phyloP scores from a whole-genome alignment of 2,329 filamentous ascomycete species.

The Scleromitrula shiraiana region DNA sequence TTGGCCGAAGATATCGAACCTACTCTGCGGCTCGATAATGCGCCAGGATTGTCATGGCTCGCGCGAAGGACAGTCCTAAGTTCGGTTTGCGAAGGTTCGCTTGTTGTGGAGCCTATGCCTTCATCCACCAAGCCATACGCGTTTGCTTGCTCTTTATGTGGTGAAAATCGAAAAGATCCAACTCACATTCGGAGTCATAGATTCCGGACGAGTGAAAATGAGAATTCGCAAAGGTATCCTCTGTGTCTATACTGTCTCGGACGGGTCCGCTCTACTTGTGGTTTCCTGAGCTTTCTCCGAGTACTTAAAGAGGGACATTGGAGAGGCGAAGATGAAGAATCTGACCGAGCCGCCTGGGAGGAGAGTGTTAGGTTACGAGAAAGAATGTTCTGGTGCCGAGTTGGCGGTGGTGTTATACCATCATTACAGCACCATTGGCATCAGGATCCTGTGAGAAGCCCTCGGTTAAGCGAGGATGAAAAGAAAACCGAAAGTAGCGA shows the following conservation, averaged over 20 bases:
- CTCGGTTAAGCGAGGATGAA: slow-evolving; percentile 24
- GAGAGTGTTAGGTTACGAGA: slow-evolving; percentile 85
- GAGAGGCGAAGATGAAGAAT: slow-evolving; percentile 73
- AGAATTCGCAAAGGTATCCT: slow-evolving; percentile 80
- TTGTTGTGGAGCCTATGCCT: slow-evolving; percentile 85
- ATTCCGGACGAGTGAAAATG: slow-evolving; percentile 81
- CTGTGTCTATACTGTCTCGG: slow-evolving; percentile 82
- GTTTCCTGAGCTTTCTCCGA: slow-evolving; percentile 84
- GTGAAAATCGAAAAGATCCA: slow-evolving; percentile 66
- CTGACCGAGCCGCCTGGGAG: slow-evolving; percentile 86
- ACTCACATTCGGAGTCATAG: slow-evolving; percentile 72
- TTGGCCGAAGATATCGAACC: slow-evolving; percentile 90
- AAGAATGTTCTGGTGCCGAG: slow-evolving; percentile 93
- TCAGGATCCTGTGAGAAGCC: slow-evolving; percentile 18
- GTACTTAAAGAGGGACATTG: slow-evolving; percentile 91
- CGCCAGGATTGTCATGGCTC: slow-evolving; percentile 89
- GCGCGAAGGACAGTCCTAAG: slow-evolving; percentile 77
- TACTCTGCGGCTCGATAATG: slow-evolving; percentile 78
- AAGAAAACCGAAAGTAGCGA: no score
- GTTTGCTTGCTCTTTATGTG: slow-evolving; percentile 69
- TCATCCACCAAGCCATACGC: slow-evolving; percentile 39
- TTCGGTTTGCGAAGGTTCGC: slow-evolving; percentile 73
- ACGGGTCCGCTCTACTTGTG: slow-evolving; percentile 79
- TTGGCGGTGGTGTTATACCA: slow-evolving; percentile 86
- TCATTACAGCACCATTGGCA: slow-evolving; percentile 19